Evolutionary conservation across 2,329 filamentous ascomycete genomes (phyloP), one percentile per base, ranked within the genome.

Genomic region (Lojkania enalia): DNA sequence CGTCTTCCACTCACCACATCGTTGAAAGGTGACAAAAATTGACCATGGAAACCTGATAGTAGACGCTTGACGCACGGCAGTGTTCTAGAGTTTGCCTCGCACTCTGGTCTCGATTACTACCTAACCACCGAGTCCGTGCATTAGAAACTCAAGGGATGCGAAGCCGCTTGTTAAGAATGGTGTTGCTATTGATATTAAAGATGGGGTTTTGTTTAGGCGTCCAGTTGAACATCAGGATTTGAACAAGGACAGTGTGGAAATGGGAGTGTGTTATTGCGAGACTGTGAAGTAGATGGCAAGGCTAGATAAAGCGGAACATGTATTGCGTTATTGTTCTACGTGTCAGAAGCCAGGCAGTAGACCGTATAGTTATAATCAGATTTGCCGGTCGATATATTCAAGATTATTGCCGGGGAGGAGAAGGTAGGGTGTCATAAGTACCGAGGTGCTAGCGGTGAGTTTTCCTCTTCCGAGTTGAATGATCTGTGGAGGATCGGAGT

Each of bases 61-160:
- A 68, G 68, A 46, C 66, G 60, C 41, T 58, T 70, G 49, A 68
- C 67, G 9, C 66, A 71, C 42, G 65, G 49, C 11, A 69, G 68
- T 33, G 49, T 69, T 1, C 57, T 70, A 0, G 63, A 69, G 31
- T 69, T 71, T 39, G 63, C 52, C 7, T 56, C 46, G 3, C 62
- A 69, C 35, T 63, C 56, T 5, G 64, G 69, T 42, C 49, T 68
- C 13, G 59, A 69, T 33, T 66, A 65, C 42, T 69, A 68, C 36
- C 50, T 69, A 4, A 56, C 58, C 0, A 21, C 58, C 7, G 66
- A 69, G 23, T 44, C 52, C 0, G 57, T 69, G n/a, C 66, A 69
- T 44, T 29, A 54, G 2, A 57, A 57, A 27, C 67, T 70, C 43
- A 60, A 55, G 1, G 51, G 51, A 9, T 46, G 66, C 64, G 9